A percentile compares a stretch with the other conserved stretches of the same genome.
Conservation (phyloP, 768 basidiomycete species). For the Jaapia argillacea region DNA sequence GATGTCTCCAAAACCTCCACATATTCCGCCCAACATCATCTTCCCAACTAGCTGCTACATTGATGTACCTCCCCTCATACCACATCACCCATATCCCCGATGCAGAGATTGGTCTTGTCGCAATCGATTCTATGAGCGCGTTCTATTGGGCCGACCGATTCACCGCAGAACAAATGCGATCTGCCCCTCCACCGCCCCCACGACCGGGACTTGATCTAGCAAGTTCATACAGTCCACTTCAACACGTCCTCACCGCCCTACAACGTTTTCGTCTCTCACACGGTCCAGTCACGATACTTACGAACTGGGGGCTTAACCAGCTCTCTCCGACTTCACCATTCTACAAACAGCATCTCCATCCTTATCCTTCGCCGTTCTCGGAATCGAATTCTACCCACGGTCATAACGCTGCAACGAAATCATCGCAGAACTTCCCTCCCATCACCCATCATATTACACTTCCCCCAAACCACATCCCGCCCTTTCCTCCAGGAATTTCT, state of each 20-base stretch:
- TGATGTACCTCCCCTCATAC: slow-evolving; percentile 47
- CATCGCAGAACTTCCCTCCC: slow-evolving; percentile 15
- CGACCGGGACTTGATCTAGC: slow-evolving; percentile 7
- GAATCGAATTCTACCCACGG: slow-evolving; percentile 2
- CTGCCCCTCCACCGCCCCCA: slow-evolving; percentile 8
- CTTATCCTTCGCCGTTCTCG: slow-evolving; percentile 26
- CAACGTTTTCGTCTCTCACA: slow-evolving; percentile 37
- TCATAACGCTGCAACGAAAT: not conserved
- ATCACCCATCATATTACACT: slow-evolving; percentile 32
- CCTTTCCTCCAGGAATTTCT: not conserved
- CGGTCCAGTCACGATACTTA: slow-evolving; percentile 40
- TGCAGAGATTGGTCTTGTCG: slow-evolving; percentile 52
- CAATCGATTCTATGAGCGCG: slow-evolving; percentile 66
- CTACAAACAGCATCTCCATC: slow-evolving; percentile 45
- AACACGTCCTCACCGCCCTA: slow-evolving; percentile 38
- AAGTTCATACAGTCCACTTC: slow-evolving; percentile 23
- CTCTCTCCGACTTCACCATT: slow-evolving; percentile 16
- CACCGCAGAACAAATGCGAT: slow-evolving; percentile 41
- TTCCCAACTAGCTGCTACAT: slow-evolving; percentile 56
- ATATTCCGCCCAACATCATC: slow-evolving; percentile 64
- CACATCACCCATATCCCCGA: slow-evolving; percentile 37
- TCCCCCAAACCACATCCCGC: slow-evolving; percentile 12
- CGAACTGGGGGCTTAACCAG: slow-evolving; percentile 50
- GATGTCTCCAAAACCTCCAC: slow-evolving; percentile 45
- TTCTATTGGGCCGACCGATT: slow-evolving; percentile 77